Base-by-base conservation (phyloP, 2,329 filamentous ascomycete genomes). In the Talaromyces marneffei region DNA sequence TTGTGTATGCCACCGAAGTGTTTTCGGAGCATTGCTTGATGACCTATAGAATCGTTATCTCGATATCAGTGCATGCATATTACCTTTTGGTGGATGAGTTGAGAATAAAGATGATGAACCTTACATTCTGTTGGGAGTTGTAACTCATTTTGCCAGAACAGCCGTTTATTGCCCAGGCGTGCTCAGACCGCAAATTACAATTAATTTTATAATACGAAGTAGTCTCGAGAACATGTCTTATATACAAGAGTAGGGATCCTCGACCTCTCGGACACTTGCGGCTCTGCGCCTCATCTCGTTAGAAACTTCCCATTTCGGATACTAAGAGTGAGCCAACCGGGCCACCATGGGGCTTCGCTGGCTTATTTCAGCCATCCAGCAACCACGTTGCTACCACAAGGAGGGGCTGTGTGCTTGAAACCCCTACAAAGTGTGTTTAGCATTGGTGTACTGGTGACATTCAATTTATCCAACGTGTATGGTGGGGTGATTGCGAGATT, bases 11-110 rank as follows among this genome's bases (percentile, higher is more conserved):
- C 4, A 44, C 2, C 7, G 35, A 1, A 40, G 14, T 10, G 10
- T 37, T 52, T 16, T 60, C 50, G n/a, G 57, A 18, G 18, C 57
- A 60, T 60, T 60, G 16, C 9, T 42, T 50, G 29, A 60, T 44
- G 23, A 7, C 16, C 57, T 59, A 16, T 16, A 16, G n/a, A 20
- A 29, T 29, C 6, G 6, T 29, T 14, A 50, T 18, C n/a, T n/a
- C 29, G 29, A 33, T 18, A 35, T 33, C n/a, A 20, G 10, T 52
- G 2, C n/a, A n/a, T 31, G 10, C 25, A 4, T n/a, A 14, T 12
- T 18, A 10, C 46, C 33, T 4, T 6, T 35, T 12, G 20, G 5
- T 20, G 12, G 40, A 6, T 42, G 7, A 4, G 29, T 42, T 20
- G 12, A 9, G 10, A n/a, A 46, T n/a, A 3, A 46, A 46, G 44